These are phyloP conservation scores for Neoboletus subvelutipes DNA, from an alignment of 768 basidiomycete genomes.

Conservation along the genomic window DNA sequence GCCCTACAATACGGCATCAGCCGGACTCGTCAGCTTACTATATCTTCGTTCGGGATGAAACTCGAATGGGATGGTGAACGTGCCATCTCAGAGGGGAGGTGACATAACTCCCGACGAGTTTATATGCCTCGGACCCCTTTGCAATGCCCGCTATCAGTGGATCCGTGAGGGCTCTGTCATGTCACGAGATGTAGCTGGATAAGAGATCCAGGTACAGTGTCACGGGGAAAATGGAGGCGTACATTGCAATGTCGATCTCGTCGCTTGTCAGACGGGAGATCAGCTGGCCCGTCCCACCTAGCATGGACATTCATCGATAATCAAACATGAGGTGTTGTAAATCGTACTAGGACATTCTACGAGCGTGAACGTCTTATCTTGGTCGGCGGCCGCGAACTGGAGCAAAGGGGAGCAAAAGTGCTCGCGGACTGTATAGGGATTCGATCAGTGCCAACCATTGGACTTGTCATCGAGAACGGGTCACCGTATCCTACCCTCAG, in stretches of 20 bases:
- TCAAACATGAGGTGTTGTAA: not conserved
- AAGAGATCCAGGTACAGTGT: not conserved
- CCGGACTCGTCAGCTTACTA: not conserved
- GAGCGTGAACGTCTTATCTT: slow-evolving; percentile 71
- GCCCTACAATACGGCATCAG: slow-evolving; percentile 54
- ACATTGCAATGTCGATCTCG: slow-evolving; percentile 85
- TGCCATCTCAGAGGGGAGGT: slow-evolving; percentile 86
- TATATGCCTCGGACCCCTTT: slow-evolving; percentile 84
- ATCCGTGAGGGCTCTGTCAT: slow-evolving; percentile 81
- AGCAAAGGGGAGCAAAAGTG: slow-evolving; percentile 93
- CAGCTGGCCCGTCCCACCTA: slow-evolving; percentile 85
- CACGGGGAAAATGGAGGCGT: slow-evolving; percentile 21
- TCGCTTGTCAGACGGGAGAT: slow-evolving; percentile 72
- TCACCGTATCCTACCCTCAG: slow-evolving; percentile 36
- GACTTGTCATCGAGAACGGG: not conserved
- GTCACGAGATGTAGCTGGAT: not conserved
- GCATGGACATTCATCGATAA: slow-evolving; percentile 19
- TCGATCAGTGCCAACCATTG: slow-evolving; percentile 5
- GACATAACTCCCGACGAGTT: slow-evolving; percentile 91
- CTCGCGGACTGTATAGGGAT: slow-evolving; percentile 58
- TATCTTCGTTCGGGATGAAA: not conserved
- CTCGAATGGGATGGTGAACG: slow-evolving; percentile 11
- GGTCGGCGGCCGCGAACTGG: slow-evolving; percentile 73
- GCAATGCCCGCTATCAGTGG: slow-evolving; percentile 90
- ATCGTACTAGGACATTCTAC: slow-evolving; percentile 84